phyloP scores from a whole-genome alignment of 2,329 filamentous ascomycete genomes.

The Colletotrichum tropicale region DNA sequence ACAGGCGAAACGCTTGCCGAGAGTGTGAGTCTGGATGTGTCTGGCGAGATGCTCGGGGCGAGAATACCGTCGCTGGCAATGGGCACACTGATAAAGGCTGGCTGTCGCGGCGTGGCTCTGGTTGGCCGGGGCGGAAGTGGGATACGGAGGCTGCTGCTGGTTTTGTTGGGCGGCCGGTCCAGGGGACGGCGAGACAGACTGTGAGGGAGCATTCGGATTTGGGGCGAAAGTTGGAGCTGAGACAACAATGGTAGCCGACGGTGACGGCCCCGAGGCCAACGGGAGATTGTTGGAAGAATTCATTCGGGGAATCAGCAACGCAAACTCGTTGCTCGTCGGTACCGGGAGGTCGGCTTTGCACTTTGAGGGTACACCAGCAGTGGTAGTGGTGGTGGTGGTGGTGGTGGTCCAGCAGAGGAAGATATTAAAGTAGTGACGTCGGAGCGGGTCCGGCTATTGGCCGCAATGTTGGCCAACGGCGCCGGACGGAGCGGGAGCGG shows the following conservation, averaged over 20 bases:
- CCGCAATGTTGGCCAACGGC: conserved; percentile 3
- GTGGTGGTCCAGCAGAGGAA: neutral
- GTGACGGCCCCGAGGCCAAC: neutral
- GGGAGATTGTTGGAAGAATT: neutral
- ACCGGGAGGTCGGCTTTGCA: neutral
- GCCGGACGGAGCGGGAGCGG: conserved; percentile 5
- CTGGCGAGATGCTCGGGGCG: conserved; percentile 59
- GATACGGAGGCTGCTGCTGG: neutral
- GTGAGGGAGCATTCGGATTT: neutral
- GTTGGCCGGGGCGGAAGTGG: neutral
- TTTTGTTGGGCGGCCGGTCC: neutral
- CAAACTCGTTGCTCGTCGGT: neutral
- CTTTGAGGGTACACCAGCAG: neutral
- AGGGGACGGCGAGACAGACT: conserved; percentile 12
- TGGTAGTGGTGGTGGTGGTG: neutral
- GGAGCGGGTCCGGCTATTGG: conserved; percentile 19
- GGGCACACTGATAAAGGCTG: conserved; percentile 52
- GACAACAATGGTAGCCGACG: conserved; percentile 5
- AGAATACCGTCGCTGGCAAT: conserved; percentile 56
- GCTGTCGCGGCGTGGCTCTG: conserved; percentile 28
- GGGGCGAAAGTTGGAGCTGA: neutral
- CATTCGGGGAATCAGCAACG: neutral
- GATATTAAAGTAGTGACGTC: neutral
- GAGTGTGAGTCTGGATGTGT: conserved; percentile 55
- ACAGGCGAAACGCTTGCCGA: conserved; percentile 54